Base-by-base conservation (phyloP, 108 stramenopile genomes). In the Pseudonitzschia pungens region DNA sequence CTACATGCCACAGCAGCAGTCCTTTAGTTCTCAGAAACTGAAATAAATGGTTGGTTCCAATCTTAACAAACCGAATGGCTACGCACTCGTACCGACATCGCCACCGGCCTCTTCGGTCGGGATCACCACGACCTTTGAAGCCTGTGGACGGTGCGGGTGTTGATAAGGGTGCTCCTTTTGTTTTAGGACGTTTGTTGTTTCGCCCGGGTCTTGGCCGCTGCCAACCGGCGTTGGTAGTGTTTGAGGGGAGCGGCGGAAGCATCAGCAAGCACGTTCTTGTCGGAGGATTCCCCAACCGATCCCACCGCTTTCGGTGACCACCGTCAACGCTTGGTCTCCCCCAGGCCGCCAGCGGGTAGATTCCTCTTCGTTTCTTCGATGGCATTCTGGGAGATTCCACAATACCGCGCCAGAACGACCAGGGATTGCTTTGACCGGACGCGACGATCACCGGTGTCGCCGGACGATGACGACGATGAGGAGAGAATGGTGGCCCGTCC, bases 371-470 rank as follows among this genome's bases (percentile, higher is more conserved):
- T 89, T 73, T 93, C 92, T 36, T 93, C 89, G 32, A 93, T 54
- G 18, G 71, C 77, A 15, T 72, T 65, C 26, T 86, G 80, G 65
- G 81, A 69, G 27, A 93, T 69, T 20, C 84, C 81, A 36, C 81
- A 81, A 50, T 90, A 93, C 53, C 92, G 79, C n/a, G 85, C 92
- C 70, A 93, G 69, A 16, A 90, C 92, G 60, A 86, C 83, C 42
- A 93, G 76, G 5, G 80, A 65, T 59, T 81, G 81, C 43, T 54
- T 58, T 28, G 20, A 31, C 41, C 62, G 64, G 9, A 52, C 69
- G 36, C 36, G 36, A 36, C 36, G 32, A 33, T 32, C 63, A 21
- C 53, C 24, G n/a, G 36, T 6, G 6, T 36, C 36, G 6, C 36
- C 36, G 36, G 36, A 62, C 8, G 7, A 16, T 40, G n/a, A 54